phyloP scores from a whole-genome alignment of 2,329 filamentous ascomycete species.

The Leptographium wingfieldii region DNA sequence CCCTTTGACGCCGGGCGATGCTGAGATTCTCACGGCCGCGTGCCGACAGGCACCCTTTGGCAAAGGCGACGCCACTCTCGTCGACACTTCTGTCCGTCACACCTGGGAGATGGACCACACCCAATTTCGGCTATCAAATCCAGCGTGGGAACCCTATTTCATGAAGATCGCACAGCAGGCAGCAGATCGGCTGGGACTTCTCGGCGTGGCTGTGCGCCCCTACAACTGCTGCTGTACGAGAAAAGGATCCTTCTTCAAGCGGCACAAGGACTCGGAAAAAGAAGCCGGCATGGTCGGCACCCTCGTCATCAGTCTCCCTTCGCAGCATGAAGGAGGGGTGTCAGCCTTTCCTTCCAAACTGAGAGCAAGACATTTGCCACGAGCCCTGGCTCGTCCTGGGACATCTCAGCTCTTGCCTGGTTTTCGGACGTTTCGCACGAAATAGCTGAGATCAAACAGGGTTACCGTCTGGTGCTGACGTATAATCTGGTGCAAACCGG shows the following conservation, averaged over 20 bases:
- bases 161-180: conserved; percentile 14
- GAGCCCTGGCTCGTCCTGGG: conserved; percentile 13
- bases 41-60: conserved; percentile 21
- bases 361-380: conserved; percentile 19
- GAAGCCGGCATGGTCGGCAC: conserved; percentile 32
- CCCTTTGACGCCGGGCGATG: background rate
- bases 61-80: conserved; percentile 22
- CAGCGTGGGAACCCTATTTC: conserved; percentile 21
- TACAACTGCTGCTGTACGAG: conserved; percentile 34
- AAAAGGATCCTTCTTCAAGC: conserved; percentile 32
- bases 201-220: conserved; percentile 16
- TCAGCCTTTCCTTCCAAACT: conserved; percentile 23
- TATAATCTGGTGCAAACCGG: conserved; percentile 30
- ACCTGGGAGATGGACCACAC: conserved; percentile 24
- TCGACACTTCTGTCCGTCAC: conserved; percentile 24
- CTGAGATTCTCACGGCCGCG: background rate
- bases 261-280: conserved; percentile 32
- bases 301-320: conserved; percentile 31
- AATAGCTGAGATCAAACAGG: conserved; percentile 25
- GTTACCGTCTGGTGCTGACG: conserved; percentile 32
- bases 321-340: conserved; percentile 28
- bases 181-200: conserved; percentile 17
- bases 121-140: conserved; percentile 26
- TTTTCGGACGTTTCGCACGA: conserved; percentile 37
- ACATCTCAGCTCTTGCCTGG: conserved; percentile 16